phyloP scores from a whole-genome alignment of 108 stramenopile species.

The Bacterosira constricta region DNA sequence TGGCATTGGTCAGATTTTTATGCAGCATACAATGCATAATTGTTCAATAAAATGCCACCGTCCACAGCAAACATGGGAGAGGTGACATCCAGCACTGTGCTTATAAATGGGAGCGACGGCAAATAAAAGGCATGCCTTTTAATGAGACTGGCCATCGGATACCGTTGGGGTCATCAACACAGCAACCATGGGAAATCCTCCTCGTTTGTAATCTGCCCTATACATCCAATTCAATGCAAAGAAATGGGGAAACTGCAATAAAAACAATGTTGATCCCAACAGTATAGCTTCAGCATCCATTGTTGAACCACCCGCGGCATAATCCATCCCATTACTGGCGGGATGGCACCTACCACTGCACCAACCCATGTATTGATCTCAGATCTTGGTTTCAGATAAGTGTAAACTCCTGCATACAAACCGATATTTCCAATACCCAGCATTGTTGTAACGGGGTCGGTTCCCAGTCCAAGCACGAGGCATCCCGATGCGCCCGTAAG shows the following conservation, averaged over 20 bases:
- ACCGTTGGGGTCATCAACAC: conserved; percentile 73
- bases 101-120: conserved; percentile 80
- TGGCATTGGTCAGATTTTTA: conserved; percentile 78
- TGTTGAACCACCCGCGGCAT: conserved; percentile 85
- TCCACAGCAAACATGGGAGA: conserved; percentile 96
- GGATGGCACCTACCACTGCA: conserved; percentile 96
- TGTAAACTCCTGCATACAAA: conserved; percentile 94
- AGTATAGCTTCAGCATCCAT: conserved; percentile 75
- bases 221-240: conserved; percentile 96
- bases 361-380: conserved; percentile 98
- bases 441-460: conserved; percentile 91
- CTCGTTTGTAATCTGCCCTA: conserved; percentile 78
- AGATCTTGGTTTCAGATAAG: conserved; percentile 87
- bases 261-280: conserved; percentile 85
- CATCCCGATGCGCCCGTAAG: conserved; percentile 71
- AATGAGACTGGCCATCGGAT: conserved; percentile 78
- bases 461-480: conserved; percentile 68
- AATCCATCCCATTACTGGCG: conserved; percentile 97
- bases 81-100: conserved; percentile 80
- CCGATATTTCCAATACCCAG: conserved; percentile 92
- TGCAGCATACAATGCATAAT: conserved; percentile 79
- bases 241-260: conserved; percentile 99
- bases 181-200: conserved; percentile 82
- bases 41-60: conserved; percentile 75
- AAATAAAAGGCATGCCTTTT: conserved; percentile 83